Evolutionary conservation across 345 rosid species (phyloP).

Genomic region (Aurinia saxatilis): DNA sequence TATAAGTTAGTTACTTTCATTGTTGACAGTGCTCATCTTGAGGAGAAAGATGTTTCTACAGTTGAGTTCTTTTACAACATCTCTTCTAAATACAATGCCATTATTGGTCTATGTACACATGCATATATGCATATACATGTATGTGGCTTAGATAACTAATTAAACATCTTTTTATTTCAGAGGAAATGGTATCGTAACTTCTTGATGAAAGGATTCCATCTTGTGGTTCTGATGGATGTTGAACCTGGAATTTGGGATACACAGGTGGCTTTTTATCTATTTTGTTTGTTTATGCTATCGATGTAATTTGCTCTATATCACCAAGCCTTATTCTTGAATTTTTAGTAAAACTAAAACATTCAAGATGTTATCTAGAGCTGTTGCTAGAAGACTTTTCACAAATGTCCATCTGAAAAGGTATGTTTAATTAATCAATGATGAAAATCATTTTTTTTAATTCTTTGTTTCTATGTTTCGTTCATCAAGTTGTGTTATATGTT

Average conservation of each 20-base stretch:
- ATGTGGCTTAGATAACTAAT: slow-evolving; percentile 16
- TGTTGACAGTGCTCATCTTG: slow-evolving; percentile 99
- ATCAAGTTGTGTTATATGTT: too few species aligned
- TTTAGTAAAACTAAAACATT: slow-evolving; percentile 2
- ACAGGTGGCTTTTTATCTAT: slow-evolving; percentile 41
- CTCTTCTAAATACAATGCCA: background rate
- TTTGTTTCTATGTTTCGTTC: too few species aligned
- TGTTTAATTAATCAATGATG: too few species aligned
- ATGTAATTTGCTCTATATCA: background rate
- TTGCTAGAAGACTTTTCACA: slow-evolving; percentile 88
- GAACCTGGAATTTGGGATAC: slow-evolving; percentile 98
- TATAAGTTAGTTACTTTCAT: too few species aligned
- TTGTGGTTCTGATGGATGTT: slow-evolving; percentile 76
- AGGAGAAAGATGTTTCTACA: slow-evolving; percentile 88
- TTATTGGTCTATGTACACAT: background rate
- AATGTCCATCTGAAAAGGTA: slow-evolving; percentile 86
- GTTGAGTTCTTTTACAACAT: slow-evolving; percentile 48
- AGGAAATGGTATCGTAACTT: slow-evolving; percentile 98
- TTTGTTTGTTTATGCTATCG: background rate
- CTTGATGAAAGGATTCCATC: slow-evolving; percentile 95
- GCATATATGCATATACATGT: background rate
- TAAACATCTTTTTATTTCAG: slow-evolving; percentile 37
- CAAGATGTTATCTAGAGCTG: slow-evolving; percentile 98
- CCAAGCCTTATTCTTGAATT: background rate
- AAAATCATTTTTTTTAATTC: too few species aligned